Percentiles rank a stretch among this genome's conserved stretches.
Conservation (phyloP, 768 basidiomycete genomes). For the Mycena haematopus region DNA sequence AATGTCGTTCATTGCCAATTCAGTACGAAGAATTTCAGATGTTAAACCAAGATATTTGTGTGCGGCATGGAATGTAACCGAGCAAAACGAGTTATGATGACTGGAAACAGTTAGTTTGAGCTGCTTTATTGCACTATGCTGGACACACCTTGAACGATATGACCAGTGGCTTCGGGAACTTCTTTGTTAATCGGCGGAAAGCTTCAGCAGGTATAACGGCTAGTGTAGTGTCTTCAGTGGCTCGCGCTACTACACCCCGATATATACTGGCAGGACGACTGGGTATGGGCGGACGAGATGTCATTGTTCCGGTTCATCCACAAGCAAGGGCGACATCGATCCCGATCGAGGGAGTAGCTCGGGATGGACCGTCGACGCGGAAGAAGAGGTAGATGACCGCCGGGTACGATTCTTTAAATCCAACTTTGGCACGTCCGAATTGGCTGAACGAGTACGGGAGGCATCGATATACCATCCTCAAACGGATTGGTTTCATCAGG, state of each 20-base stretch:
- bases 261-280: slow-evolving; percentile 47
- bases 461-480: slow-evolving; percentile 32
- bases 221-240: slow-evolving; percentile 93
- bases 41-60: slow-evolving; percentile 97
- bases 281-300: slow-evolving; percentile 33
- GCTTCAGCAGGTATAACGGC: slow-evolving; percentile 99
- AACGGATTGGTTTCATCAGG: slow-evolving; percentile 37
- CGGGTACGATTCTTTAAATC: slow-evolving; percentile 54
- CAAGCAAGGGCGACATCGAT: no score
- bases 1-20: slow-evolving; percentile 96
- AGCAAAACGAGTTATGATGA: slow-evolving; percentile 94
- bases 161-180: slow-evolving; percentile 95
- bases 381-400: slow-evolving; percentile 69
- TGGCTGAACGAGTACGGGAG: slow-evolving; percentile 41
- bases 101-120: slow-evolving; percentile 43
- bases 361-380: slow-evolving; percentile 72
- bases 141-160: slow-evolving; percentile 89
- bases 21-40: slow-evolving; percentile 92
- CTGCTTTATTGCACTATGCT: slow-evolving; percentile 13
- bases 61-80: slow-evolving; percentile 98
- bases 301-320: no score
- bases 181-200: slow-evolving; percentile 91
- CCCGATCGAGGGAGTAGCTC: slow-evolving; percentile 38
- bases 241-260: slow-evolving; percentile 87
- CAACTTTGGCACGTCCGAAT: slow-evolving; percentile 72